These are phyloP conservation scores for Coelastrella sp. DNA, from an alignment of 139 green algal species.

Conservation along the genomic window DNA sequence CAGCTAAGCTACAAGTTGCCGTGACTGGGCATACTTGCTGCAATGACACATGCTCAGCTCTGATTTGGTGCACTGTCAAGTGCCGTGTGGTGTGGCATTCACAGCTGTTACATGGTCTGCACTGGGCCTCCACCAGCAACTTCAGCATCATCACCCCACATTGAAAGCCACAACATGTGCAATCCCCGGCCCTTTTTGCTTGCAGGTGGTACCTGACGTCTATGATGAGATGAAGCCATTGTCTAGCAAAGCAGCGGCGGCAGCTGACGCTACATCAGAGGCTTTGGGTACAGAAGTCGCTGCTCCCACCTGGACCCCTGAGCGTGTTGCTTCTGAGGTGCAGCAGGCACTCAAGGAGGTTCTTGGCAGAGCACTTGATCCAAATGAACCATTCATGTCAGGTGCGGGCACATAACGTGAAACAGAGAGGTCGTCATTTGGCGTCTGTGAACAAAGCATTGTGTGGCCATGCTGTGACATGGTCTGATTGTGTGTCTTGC, in stretches of 20 bases:
- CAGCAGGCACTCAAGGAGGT: slow-evolving; percentile 67
- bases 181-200: neutral
- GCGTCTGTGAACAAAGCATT: too few relatives aligned
- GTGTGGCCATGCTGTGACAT: too few relatives aligned
- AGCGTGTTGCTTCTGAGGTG: slow-evolving; percentile 55
- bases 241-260: neutral
- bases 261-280: too few relatives aligned
- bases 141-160: too few relatives aligned
- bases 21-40: too few relatives aligned
- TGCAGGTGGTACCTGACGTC: slow-evolving; percentile 31
- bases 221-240: slow-evolving; percentile 38
- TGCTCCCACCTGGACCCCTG: neutral
- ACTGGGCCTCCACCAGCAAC: too few relatives aligned
- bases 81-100: neutral
- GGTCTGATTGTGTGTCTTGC: too few relatives aligned
- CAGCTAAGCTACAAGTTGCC: too few relatives aligned
- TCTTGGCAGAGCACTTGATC: slow-evolving; percentile 64
- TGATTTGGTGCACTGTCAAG: neutral
- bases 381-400: slow-evolving; percentile 80
- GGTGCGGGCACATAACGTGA: slow-evolving; percentile 36
- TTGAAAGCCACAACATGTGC: too few relatives aligned
- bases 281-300: neutral
- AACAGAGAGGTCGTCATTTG: too few relatives aligned
- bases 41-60: too few relatives aligned
- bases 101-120: neutral